Evolutionary conservation across 495 filamentous ascomycete genomes (phyloP).

Genomic region (Pseudomonodictys pantanalensis): DNA sequence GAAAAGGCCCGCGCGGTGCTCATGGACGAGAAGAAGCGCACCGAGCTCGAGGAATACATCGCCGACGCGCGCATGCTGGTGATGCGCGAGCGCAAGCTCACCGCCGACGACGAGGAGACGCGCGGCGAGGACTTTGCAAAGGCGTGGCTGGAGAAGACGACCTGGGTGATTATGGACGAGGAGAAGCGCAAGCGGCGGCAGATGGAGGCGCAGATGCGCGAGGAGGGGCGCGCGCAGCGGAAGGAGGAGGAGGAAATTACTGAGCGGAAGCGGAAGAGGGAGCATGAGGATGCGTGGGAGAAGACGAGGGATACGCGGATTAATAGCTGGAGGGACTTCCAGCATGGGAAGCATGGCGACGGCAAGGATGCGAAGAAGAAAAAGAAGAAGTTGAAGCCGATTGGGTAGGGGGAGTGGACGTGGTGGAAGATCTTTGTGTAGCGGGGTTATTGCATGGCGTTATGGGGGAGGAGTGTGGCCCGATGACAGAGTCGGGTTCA

Average conservation of each 20-base stretch:
- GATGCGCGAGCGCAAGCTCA: slow-evolving; percentile 92
- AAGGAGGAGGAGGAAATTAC: slow-evolving; percentile 84
- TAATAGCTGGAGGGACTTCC: slow-evolving; percentile 89
- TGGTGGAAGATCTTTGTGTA: no score
- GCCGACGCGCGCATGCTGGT: slow-evolving; percentile 91
- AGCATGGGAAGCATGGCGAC: slow-evolving; percentile 60
- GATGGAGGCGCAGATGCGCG: slow-evolving; percentile 90
- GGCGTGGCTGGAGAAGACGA: slow-evolving; percentile 90
- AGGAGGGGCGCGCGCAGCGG: slow-evolving; percentile 88
- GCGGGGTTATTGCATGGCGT: no score
- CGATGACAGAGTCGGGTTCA: no score
- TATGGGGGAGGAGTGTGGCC: no score
- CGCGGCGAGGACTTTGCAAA: slow-evolving; percentile 75
- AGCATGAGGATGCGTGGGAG: slow-evolving; percentile 93
- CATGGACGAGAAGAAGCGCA: slow-evolving; percentile 89
- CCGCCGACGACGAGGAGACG: slow-evolving; percentile 79
- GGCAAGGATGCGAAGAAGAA: slow-evolving; percentile 55
- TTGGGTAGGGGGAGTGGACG: slow-evolving; percentile 46
- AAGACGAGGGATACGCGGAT: slow-evolving; percentile 86
- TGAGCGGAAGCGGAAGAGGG: slow-evolving; percentile 84
- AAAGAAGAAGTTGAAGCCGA: slow-evolving; percentile 92
- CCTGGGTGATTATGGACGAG: slow-evolving; percentile 86
- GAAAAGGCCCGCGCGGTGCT: slow-evolving; percentile 90
- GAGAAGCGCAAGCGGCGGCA: slow-evolving; percentile 81
- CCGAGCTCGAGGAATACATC: slow-evolving; percentile 86